A percentile compares a stretch with the other conserved stretches of the same genome.
Evolutionary conservation across 2,329 filamentous ascomycete genomes (phyloP).

Genomic region (Davidsoniella eucalypti): DNA sequence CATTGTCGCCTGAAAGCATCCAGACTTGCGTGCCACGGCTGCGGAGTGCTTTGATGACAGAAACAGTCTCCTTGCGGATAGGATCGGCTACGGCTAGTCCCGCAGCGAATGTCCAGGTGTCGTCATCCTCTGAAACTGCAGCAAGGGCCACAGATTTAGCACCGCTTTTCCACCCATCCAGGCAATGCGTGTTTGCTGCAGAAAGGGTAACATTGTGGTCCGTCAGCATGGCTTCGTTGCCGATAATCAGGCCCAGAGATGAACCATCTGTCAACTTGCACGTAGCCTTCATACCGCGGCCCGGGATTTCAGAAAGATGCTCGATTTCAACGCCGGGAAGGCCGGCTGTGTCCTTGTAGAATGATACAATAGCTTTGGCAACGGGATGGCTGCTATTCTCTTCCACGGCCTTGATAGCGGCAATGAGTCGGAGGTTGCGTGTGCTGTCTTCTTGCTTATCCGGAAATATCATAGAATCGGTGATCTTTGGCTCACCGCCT

Average conservation of each 20-base stretch:
- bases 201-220: slow-evolving; percentile 29
- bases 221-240: slow-evolving; percentile 55
- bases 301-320: slow-evolving; percentile 48
- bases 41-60: slow-evolving; percentile 48
- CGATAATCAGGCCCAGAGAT: slow-evolving; percentile 37
- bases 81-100: slow-evolving; percentile 67
- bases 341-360: slow-evolving; percentile 31
- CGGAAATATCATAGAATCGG: slow-evolving; percentile 30
- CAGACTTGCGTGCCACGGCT: slow-evolving; percentile 56
- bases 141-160: slow-evolving; percentile 49
- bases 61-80: slow-evolving; percentile 53
- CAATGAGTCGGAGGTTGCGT: slow-evolving; percentile 23
- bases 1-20: slow-evolving; percentile 89
- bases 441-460: slow-evolving; percentile 15
- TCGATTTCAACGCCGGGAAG: slow-evolving; percentile 19
- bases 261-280: not conserved
- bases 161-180: slow-evolving; percentile 42
- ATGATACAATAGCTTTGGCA: slow-evolving; percentile 50
- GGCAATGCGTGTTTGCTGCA: slow-evolving; percentile 18
- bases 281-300: slow-evolving; percentile 49
- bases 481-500: slow-evolving; percentile 54
- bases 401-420: slow-evolving; percentile 45
- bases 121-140: slow-evolving; percentile 19
- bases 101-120: slow-evolving; percentile 38
- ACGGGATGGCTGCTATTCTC: slow-evolving; percentile 60